Evolutionary conservation across 805 yeast species (phyloP).

Genomic region (Nematodospora valgi): DNA sequence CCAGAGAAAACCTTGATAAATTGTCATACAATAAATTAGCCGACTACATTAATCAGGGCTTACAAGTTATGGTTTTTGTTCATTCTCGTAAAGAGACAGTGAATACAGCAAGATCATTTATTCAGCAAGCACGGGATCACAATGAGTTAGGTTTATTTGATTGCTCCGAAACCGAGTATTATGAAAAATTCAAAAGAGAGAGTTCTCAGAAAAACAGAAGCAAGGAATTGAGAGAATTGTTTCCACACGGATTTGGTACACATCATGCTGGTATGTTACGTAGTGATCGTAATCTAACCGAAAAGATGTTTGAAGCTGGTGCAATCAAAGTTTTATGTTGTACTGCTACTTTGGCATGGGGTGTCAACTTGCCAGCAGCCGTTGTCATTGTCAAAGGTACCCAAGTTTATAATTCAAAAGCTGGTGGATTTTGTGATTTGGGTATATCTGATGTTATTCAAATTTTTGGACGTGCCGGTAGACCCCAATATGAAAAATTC

Average conservation of each 20-base stretch:
- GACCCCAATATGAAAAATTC: slow-evolving; percentile 90
- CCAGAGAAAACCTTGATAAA: slow-evolving; percentile 69
- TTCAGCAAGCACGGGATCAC: slow-evolving; percentile 60
- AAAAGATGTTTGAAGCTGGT: slow-evolving; percentile 80
- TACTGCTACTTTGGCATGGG: slow-evolving; percentile 99
- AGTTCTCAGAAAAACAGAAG: slow-evolving; percentile 64
- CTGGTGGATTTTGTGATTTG: slow-evolving; percentile 90
- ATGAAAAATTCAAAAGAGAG: slow-evolving; percentile 55
- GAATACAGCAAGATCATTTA: slow-evolving; percentile 72
- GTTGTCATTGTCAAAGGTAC: slow-evolving; percentile 97
- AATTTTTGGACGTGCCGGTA: slow-evolving; percentile 98
- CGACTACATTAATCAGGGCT: slow-evolving; percentile 63
- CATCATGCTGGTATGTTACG: slow-evolving; percentile 98
- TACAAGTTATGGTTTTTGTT: slow-evolving; percentile 95
- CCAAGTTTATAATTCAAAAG: slow-evolving; percentile 88
- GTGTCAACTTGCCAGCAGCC: slow-evolving; percentile 97
- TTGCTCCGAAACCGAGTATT: slow-evolving; percentile 42
- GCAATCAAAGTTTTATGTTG: slow-evolving; percentile 87
- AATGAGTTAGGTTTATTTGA: slow-evolving; percentile 60
- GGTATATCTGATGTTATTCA: slow-evolving; percentile 97
- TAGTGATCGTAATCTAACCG: slow-evolving; percentile 84
- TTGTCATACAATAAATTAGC: slow-evolving; percentile 74
- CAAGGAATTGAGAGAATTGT: slow-evolving; percentile 77
- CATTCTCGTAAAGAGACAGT: slow-evolving; percentile 93
- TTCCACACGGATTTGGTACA: slow-evolving; percentile 79